phyloP scores from a whole-genome alignment of 2,329 filamentous ascomycete species.

The Graphilbum ipis-grandicollis region DNA sequence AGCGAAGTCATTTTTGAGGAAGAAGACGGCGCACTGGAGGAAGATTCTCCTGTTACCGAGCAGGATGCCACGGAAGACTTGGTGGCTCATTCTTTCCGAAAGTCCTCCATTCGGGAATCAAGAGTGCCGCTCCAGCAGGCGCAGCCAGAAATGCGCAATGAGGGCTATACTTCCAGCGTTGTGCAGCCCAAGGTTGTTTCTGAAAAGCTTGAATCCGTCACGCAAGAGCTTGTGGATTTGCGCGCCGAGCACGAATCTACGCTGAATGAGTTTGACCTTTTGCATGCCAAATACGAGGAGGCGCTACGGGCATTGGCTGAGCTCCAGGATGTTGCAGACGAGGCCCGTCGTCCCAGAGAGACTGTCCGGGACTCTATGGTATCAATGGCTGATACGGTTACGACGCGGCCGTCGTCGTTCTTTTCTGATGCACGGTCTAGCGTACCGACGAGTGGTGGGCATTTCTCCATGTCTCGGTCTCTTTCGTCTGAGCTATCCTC shows the following conservation, averaged over 20 bases:
- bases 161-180: constrained; percentile 41
- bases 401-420: constrained; percentile 60
- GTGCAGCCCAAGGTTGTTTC: constrained; percentile 74
- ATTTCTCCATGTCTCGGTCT: constrained; percentile 68
- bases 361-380: constrained; percentile 35
- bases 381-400: constrained; percentile 30
- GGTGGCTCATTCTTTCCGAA: no score
- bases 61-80: no score
- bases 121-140: no score
- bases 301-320: constrained; percentile 67
- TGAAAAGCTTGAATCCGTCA: constrained; percentile 83
- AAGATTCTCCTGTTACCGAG: constrained; percentile 3
- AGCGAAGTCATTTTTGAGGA: constrained; percentile 35
- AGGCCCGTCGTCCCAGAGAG: constrained; percentile 46
- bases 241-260: constrained; percentile 81
- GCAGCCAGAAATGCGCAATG: constrained; percentile 1
- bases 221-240: constrained; percentile 79
- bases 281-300: constrained; percentile 82
- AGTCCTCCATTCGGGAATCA: no score
- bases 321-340: constrained; percentile 71
- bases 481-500: constrained; percentile 89
- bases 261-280: constrained; percentile 60
- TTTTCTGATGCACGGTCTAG: constrained; percentile 60
- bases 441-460: constrained; percentile 48
- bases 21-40: constrained; percentile 18